phyloP scores from a whole-genome alignment of 192 early-diverging fungal species.

The Mortierella claussenii region DNA sequence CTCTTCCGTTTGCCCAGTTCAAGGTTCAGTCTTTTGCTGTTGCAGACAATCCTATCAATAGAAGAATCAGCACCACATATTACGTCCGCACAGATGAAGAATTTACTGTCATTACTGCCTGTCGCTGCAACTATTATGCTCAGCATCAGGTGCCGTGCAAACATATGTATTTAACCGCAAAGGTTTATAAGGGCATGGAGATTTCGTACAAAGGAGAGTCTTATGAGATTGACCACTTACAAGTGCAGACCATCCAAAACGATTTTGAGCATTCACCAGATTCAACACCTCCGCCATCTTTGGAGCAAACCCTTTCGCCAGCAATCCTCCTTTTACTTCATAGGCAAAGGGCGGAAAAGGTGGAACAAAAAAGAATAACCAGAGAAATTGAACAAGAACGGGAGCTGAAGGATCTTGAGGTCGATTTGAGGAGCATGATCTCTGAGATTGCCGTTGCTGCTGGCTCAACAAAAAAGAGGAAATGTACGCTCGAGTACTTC shows the following conservation, averaged over 20 bases:
- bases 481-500: constrained; percentile 7
- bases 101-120: constrained; percentile 6
- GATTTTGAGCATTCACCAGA: background rate
- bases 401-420: background rate
- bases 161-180: constrained; percentile 10
- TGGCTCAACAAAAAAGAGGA: constrained; percentile 9
- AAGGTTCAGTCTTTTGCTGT: constrained; percentile 21
- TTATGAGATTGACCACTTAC: background rate
- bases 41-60: background rate
- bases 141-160: constrained; percentile 10
- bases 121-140: constrained; percentile 10
- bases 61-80: background rate
- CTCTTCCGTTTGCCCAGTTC: constrained; percentile 19
- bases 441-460: background rate
- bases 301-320: background rate
- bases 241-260: background rate
- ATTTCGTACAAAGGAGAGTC: constrained; percentile 2
- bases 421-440: background rate
- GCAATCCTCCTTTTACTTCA: background rate
- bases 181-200: constrained; percentile 8
- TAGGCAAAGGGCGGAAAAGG: constrained; percentile 5
- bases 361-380: background rate
- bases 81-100: constrained; percentile 7
- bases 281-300: background rate
- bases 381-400: background rate